Percentiles rank a stretch among this genome's conserved stretches.
phyloP scores from a whole-genome alignment of 768 basidiomycete genomes.

The Leucosporidium yakuticum region DNA sequence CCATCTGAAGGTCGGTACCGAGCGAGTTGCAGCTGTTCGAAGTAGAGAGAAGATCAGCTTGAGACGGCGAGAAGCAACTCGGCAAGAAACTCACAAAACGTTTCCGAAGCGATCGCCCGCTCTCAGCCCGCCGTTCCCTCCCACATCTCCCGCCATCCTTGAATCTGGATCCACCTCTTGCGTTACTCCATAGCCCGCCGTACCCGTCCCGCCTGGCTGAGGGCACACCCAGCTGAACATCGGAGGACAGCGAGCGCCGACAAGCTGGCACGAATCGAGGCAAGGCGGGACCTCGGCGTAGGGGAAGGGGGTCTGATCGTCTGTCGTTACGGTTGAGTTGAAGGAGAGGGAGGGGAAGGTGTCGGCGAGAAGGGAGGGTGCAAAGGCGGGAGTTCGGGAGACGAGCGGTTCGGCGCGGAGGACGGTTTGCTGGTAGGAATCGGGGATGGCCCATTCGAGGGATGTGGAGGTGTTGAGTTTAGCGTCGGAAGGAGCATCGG shows the following conservation, averaged over 20 bases:
- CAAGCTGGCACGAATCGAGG: conserved; percentile 66
- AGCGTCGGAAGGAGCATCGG: conserved; percentile 46
- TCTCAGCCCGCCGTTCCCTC: background rate
- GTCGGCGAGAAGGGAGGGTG: conserved; percentile 11
- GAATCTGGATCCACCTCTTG: background rate
- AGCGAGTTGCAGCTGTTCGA: conserved; percentile 28
- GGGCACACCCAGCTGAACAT: conserved; percentile 66
- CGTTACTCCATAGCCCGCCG: conserved; percentile 26
- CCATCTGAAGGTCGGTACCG: conserved; percentile 19
- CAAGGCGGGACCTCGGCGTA: conserved; percentile 71
- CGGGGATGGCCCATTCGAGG: conserved; percentile 21
- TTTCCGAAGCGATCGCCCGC: conserved; percentile 36
- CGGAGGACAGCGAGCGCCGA: conserved; percentile 69
- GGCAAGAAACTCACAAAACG: conserved; percentile 28
- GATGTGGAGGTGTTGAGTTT: conserved; percentile 3
- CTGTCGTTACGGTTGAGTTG: background rate
- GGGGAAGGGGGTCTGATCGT: conserved; percentile 36
- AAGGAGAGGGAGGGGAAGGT: conserved; percentile 22
- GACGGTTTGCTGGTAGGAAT: background rate
- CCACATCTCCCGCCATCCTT: conserved; percentile 28
- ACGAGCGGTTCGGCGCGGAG: conserved; percentile 26
- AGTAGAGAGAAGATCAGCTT: background rate
- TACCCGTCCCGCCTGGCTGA: conserved; percentile 16
- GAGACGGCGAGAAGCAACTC: background rate
- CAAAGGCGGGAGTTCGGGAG: conserved; percentile 36